A percentile compares a stretch with the other conserved stretches of the same genome.
phyloP scores from a whole-genome alignment of 306 rosid species.

The Aeschynomene evenia region DNA sequence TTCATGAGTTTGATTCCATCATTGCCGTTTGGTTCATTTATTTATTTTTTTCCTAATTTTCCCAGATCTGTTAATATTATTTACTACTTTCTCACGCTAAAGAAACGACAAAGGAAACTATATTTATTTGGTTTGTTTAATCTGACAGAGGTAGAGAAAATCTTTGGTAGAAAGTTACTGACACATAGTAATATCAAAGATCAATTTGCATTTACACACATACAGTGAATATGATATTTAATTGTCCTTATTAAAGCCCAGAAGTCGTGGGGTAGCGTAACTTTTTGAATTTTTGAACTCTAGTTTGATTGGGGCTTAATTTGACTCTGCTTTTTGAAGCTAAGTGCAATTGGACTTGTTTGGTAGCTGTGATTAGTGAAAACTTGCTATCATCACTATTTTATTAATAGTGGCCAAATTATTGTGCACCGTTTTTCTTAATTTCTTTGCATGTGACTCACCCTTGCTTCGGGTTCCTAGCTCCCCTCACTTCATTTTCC shows the following conservation, averaged over 20 bases:
- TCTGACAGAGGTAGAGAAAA: background rate
- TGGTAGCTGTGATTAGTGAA: constrained; percentile 34
- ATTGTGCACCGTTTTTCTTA: constrained; percentile 40
- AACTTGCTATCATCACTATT: background rate
- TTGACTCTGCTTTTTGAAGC: constrained; percentile 3
- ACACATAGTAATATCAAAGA: background rate
- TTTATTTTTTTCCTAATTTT: background rate
- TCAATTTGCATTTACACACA: background rate
- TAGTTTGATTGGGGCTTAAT: background rate
- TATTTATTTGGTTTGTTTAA: background rate
- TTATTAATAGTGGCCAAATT: constrained; percentile 12
- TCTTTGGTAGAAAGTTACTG: background rate
- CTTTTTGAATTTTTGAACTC: constrained; percentile 1
- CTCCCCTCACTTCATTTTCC: constrained; percentile 1
- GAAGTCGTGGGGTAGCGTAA: background rate
- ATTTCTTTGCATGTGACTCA: constrained; percentile 44
- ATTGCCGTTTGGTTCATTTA: background rate
- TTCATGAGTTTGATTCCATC: constrained; percentile 8
- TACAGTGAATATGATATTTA: background rate
- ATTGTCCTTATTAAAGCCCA: background rate
- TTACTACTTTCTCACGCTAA: background rate
- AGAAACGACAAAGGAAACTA: background rate
- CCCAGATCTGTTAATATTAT: constrained; percentile 19
- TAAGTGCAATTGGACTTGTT: constrained; percentile 22
- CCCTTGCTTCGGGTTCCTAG: background rate